Evolutionary conservation across 2,329 filamentous ascomycete species (phyloP).

Genomic region (Cytospora piceae): DNA sequence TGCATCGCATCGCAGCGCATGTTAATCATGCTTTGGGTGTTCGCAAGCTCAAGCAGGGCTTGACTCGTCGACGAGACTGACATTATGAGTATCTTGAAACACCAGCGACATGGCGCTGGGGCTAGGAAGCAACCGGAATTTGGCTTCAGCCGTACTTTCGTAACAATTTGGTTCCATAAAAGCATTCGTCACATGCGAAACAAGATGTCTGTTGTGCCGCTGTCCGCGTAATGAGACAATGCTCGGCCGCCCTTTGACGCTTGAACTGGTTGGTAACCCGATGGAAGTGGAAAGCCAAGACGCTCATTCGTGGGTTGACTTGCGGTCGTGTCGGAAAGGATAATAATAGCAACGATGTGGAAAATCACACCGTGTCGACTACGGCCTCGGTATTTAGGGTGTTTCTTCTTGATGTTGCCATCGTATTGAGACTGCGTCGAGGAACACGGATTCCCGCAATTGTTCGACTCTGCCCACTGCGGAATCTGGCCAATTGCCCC

Average conservation of each 20-base stretch:
- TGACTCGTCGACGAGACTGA: slow-evolving; percentile 3
- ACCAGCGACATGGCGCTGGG: slow-evolving; percentile 6
- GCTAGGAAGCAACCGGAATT: slow-evolving; percentile 15
- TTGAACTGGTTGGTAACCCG: not conserved
- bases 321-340: slow-evolving; percentile 20
- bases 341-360: slow-evolving; percentile 24
- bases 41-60: slow-evolving; percentile 1
- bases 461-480: slow-evolving; percentile 7
- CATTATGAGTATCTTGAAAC: slow-evolving; percentile 10
- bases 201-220: not conserved
- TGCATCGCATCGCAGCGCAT: slow-evolving; percentile 20
- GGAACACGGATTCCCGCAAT: slow-evolving; percentile 9
- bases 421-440: slow-evolving; percentile 1
- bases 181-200: slow-evolving; percentile 2
- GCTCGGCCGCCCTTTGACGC: not conserved
- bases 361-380: slow-evolving; percentile 13
- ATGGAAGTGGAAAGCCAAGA: not conserved
- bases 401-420: slow-evolving; percentile 20
- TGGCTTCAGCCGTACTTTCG: not conserved
- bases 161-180: not conserved
- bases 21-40: slow-evolving; percentile 2
- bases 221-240: slow-evolving; percentile 2
- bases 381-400: slow-evolving; percentile 7
- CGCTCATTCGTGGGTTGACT: slow-evolving; percentile 9
- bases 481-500: not conserved